These are phyloP conservation scores for Salmacisia buchloeana DNA, from an alignment of 1,284 basidiomycete genomes.

Conservation along the genomic window DNA sequence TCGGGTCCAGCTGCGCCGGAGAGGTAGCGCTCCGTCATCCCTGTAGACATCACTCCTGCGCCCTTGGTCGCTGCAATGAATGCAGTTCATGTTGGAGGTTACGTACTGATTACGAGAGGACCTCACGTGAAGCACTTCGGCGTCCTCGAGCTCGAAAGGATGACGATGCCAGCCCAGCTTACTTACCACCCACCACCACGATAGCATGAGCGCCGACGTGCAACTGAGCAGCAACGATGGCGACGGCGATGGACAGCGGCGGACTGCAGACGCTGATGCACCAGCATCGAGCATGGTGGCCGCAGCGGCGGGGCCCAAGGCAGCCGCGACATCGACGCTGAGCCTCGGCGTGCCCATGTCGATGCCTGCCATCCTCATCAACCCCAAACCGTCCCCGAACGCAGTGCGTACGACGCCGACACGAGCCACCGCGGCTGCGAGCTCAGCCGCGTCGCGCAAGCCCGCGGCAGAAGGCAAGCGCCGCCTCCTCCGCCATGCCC, in stretches of 20 bases:
- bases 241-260: background rate
- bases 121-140: background rate
- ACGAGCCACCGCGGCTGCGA: background rate
- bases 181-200: background rate
- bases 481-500: background rate
- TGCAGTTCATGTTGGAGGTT: too few species aligned
- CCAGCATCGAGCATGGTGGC: background rate
- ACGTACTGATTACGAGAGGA: too few species aligned
- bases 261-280: background rate
- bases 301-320: background rate
- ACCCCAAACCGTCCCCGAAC: background rate
- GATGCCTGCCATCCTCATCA: constrained; percentile 12
- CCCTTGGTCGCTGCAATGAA: too few species aligned
- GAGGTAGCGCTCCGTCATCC: background rate
- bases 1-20: background rate
- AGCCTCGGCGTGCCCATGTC: constrained; percentile 1
- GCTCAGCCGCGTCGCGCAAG: background rate
- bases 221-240: background rate
- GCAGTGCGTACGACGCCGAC: background rate
- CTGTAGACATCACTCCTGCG: too few species aligned
- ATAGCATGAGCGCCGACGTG: background rate
- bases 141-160: too few species aligned
- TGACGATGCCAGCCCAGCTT: background rate
- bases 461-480: background rate
- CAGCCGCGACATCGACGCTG: background rate